Conservation (phyloP, 148 eudicot genomes). For the Fagopyrum esculentum region DNA sequence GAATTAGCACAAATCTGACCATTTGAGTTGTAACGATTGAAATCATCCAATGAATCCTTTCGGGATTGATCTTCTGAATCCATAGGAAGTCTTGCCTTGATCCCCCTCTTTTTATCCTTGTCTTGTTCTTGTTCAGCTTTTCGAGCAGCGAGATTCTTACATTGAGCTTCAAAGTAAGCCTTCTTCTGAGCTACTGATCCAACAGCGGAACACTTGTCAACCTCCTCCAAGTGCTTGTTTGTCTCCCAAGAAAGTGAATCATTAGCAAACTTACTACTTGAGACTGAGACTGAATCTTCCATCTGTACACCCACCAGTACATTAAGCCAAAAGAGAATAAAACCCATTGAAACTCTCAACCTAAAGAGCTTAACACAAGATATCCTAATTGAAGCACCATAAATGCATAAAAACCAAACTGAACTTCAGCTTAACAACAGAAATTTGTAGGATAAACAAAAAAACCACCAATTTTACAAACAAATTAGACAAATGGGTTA, state of each 20-base stretch:
- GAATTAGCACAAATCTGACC: not conserved
- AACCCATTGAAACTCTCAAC: not conserved
- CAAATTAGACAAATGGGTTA: slow-evolving; percentile 20
- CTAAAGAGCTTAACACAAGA: slow-evolving; percentile 17
- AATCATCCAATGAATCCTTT: slow-evolving; percentile 1
- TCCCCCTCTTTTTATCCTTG: slow-evolving; percentile 30
- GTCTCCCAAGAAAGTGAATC: slow-evolving; percentile 95
- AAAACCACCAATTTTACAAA: slow-evolving; percentile 6
- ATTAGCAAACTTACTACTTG: slow-evolving; percentile 86
- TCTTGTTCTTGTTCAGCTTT: slow-evolving; percentile 25
- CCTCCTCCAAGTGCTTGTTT: slow-evolving; percentile 90
- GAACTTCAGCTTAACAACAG: not conserved
- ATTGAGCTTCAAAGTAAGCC: slow-evolving; percentile 96
- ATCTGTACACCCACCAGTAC: slow-evolving; percentile 42
- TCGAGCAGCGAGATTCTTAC: slow-evolving; percentile 73
- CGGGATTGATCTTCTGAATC: slow-evolving; percentile 21
- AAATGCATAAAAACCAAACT: slow-evolving; percentile 1
- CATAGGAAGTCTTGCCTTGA: slow-evolving; percentile 29
- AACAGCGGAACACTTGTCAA: slow-evolving; percentile 74
- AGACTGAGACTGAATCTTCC: slow-evolving; percentile 67
- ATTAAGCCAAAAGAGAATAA: slow-evolving; percentile 17
- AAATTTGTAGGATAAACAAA: slow-evolving; percentile 8
- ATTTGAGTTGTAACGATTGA: not conserved
- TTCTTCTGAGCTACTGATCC: slow-evolving; percentile 96
- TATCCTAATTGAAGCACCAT: slow-evolving; percentile 9